Base-by-base conservation (phyloP, 352 stramenopile species). In the Phytopythium sindhum region DNA sequence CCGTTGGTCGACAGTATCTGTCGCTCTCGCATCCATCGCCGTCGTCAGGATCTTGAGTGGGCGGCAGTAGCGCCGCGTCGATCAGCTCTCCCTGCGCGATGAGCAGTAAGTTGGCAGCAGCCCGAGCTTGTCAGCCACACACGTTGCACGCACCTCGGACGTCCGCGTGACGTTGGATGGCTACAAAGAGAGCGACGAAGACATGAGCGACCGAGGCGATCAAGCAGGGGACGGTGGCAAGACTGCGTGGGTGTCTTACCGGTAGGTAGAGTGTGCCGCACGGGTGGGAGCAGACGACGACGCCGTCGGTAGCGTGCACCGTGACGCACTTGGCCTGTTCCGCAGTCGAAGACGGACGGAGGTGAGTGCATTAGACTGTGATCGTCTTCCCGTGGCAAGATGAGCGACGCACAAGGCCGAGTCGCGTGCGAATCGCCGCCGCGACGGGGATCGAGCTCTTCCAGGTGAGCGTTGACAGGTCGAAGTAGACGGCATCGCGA, bases 401-500 rank as follows among this genome's bases (percentile, higher is more conserved):
- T 10, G 15, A 57, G 5, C 1, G 6, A 53, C 35, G 3, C 61
- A 91, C 80, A 57, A 83, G 70, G 29, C 79, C 83, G 63, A 90
- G 87, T 2, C 29, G 37, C 23, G 81, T 90, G 33, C 65, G 66
- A 53, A 92, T 80, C 12, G 50, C 29, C 0, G 77, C 59, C 57
- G 78, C 78, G 24, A 64, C 39, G 6, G 77, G 70, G 24, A 92
- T 73, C 0, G 59, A 73, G 24, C 70, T 75, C 21, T 68, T 72
- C 84, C 79, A 92, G 9, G 61, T 58, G 39, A 67, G 63, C 14
- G 69, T 58, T 17, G 61, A 63, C 1, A 61, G 64, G 57, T 92
- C 81, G 42, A 77, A 89, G 48, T 80, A 77, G 23, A 90, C 79
- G 52, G 76, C 57, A 55, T 88, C 72, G 14, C 81, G 73, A 19